Conservation (phyloP, 2,329 filamentous ascomycete genomes). For the Epicoccum nigrum region DNA sequence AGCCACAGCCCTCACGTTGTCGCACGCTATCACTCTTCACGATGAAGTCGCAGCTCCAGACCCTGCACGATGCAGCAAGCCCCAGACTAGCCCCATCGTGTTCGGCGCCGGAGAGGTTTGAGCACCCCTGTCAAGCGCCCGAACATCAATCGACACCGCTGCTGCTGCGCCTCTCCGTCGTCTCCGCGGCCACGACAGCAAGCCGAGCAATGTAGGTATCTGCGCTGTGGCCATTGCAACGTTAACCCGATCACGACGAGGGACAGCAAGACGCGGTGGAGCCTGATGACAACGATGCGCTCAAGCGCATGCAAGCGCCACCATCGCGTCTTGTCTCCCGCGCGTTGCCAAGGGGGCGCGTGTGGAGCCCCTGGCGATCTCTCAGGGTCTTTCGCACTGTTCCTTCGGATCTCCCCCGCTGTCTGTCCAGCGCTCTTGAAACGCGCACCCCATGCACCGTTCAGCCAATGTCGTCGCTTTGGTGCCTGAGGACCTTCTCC, state of each 20-base stretch:
- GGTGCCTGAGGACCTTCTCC: slow-evolving; percentile 3
- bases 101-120: slow-evolving; percentile 2
- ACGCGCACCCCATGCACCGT: background rate
- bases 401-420: no score
- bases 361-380: slow-evolving; percentile 9
- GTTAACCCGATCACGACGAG: background rate
- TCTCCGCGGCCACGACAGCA: background rate
- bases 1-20: slow-evolving; percentile 11
- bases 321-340: no score
- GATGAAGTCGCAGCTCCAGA: slow-evolving; percentile 3
- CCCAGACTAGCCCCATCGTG: slow-evolving; percentile 3
- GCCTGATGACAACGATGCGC: background rate
- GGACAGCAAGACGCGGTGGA: background rate
- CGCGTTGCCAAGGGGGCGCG: background rate
- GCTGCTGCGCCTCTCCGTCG: slow-evolving; percentile 9
- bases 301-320: background rate
- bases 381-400: slow-evolving; percentile 4
- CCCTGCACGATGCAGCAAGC: slow-evolving; percentile 4
- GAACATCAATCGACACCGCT: background rate
- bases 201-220: background rate
- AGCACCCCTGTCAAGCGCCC: slow-evolving; percentile 10
- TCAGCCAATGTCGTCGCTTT: background rate
- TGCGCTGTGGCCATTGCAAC: background rate
- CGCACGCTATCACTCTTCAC: slow-evolving; percentile 10
- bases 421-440: slow-evolving; percentile 1